Evolutionary conservation across 371 early-diverging fungal species (phyloP).

Genomic region (Lichtheimia ornata): DNA sequence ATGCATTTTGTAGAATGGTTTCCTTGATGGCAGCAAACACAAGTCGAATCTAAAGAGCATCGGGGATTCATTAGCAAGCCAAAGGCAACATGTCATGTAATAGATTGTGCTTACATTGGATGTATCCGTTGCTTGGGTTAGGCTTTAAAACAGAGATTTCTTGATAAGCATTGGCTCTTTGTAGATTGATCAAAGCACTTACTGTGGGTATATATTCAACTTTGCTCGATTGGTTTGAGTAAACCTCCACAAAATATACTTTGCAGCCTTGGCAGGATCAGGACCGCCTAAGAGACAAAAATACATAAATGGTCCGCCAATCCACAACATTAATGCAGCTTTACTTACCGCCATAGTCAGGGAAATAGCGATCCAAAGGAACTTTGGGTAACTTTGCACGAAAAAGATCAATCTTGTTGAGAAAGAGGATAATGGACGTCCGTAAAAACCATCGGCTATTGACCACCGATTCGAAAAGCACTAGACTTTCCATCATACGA

Average conservation of each 20-base stretch:
- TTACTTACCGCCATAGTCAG: constrained; percentile 62
- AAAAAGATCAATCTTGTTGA: constrained; percentile 86
- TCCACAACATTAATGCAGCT: not conserved
- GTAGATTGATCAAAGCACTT: constrained; percentile 38
- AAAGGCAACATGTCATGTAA: not conserved
- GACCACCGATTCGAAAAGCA: constrained; percentile 77
- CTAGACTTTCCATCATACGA: constrained; percentile 78
- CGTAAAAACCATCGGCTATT: constrained; percentile 76
- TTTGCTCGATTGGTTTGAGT: constrained; percentile 70
- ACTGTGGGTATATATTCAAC: constrained; percentile 77
- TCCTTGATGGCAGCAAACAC: constrained; percentile 82
- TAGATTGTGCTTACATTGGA: constrained; percentile 61
- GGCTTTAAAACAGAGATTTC: constrained; percentile 34
- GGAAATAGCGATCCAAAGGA: constrained; percentile 69
- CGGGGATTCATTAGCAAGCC: not conserved
- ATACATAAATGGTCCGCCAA: not conserved
- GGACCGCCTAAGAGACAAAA: constrained; percentile 50
- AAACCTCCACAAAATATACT: constrained; percentile 74
- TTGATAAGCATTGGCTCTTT: not conserved
- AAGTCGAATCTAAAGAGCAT: constrained; percentile 45
- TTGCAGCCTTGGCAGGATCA: constrained; percentile 71
- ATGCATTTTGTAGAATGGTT: constrained; percentile 71
- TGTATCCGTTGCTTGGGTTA: constrained; percentile 83
- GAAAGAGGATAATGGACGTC: constrained; percentile 77
- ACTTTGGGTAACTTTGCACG: constrained; percentile 63